Conservation (phyloP, 192 early-diverging fungal genomes). For the Anaeromyces robustus region DNA sequence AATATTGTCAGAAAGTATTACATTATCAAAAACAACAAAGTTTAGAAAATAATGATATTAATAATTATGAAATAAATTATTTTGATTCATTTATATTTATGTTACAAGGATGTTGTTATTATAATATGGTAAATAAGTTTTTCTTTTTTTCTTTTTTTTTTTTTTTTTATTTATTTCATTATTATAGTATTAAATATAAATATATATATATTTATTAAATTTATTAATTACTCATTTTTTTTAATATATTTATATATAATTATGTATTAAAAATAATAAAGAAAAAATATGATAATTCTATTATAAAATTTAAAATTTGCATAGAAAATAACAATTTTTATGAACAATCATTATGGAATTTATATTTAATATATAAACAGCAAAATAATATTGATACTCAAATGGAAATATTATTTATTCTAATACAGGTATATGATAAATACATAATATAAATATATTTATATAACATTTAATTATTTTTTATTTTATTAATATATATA, state of each 20-base stretch:
- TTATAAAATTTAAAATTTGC: neutral
- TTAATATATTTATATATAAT: too few relatives aligned
- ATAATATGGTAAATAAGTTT: neutral
- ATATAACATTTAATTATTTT: too few relatives aligned
- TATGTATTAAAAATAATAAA: neutral
- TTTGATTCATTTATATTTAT: neutral
- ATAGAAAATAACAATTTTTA: neutral
- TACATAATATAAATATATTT: neutral
- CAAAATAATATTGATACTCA: neutral
- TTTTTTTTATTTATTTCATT: too few relatives aligned
- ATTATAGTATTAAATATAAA: too few relatives aligned
- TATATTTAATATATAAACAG: neutral
- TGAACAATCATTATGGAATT: neutral
- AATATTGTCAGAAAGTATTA: neutral
- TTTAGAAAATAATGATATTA: neutral
- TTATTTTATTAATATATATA: too few relatives aligned
- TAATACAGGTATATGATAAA: neutral
- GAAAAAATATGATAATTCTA: neutral
- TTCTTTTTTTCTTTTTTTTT: too few relatives aligned
- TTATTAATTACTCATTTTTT: too few relatives aligned
- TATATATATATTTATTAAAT: too few relatives aligned
- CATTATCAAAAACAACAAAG: neutral
- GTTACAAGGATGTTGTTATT: neutral
- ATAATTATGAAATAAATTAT: neutral
- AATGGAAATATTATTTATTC: neutral